Conservation (phyloP, 2,329 filamentous ascomycete species). For the Aspergillus fischeri region DNA sequence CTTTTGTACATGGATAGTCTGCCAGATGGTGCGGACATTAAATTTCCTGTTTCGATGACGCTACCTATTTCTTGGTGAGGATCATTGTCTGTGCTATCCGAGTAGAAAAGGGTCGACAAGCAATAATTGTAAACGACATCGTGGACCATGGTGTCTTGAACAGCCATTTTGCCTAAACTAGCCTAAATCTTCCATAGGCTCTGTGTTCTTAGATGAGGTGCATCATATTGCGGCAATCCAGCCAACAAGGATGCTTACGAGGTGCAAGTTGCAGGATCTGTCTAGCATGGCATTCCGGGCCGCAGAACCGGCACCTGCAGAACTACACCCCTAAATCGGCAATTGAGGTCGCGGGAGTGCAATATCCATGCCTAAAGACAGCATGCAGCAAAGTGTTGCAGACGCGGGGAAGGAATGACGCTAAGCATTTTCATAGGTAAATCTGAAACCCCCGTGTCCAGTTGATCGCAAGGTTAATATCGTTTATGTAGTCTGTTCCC, state of each 20-base stretch:
- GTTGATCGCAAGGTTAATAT: background rate
- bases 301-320: background rate
- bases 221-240: background rate
- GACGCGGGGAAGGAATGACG: background rate
- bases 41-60: background rate
- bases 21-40: background rate
- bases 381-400: background rate
- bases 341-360: background rate
- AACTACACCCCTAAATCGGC: background rate
- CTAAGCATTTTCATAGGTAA: background rate
- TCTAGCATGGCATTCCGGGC: background rate
- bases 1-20: too few species aligned
- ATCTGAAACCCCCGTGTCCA: background rate
- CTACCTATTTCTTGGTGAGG: background rate
- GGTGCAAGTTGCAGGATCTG: background rate
- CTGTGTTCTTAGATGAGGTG: background rate
- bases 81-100: background rate
- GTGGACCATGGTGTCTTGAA: too few species aligned
- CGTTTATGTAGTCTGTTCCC: background rate
- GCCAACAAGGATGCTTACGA: background rate
- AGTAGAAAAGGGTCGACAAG: background rate
- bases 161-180: background rate
- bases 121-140: too few species aligned
- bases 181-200: background rate
- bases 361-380: background rate